Conservation (phyloP, 179 eudicot species). For the Spinacia oleracea region DNA sequence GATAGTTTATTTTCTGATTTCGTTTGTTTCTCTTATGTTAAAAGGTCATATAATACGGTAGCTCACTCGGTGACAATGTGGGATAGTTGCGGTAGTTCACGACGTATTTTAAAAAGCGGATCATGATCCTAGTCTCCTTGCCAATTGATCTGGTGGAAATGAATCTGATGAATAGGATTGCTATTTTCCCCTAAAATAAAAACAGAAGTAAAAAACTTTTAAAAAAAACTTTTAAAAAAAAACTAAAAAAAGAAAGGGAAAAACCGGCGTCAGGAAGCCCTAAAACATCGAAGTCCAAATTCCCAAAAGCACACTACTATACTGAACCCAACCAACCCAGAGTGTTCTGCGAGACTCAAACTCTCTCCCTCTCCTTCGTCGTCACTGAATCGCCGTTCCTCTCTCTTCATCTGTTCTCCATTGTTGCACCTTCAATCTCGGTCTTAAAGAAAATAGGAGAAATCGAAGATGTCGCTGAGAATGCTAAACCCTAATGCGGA, state of each 20-base stretch:
- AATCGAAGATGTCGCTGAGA: constrained; percentile 64
- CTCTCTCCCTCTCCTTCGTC: background rate
- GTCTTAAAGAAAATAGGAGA: background rate
- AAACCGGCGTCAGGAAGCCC: background rate
- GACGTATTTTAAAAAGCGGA: no score
- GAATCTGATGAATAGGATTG: no score
- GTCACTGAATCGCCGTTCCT: background rate
- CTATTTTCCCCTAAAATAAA: no score
- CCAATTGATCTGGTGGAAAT: no score
- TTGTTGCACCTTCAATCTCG: background rate
- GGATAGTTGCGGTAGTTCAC: no score
- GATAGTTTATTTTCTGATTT: no score
- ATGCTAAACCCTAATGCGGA: constrained; percentile 89
- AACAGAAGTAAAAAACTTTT: no score
- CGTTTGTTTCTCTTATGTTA: no score
- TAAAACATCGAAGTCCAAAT: background rate
- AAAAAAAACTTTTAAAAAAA: no score
- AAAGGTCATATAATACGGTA: no score
- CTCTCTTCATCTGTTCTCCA: background rate
- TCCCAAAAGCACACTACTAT: background rate
- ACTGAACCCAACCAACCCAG: background rate
- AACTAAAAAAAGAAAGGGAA: background rate
- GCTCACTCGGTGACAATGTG: no score
- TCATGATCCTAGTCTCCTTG: no score
- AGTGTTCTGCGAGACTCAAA: constrained; percentile 5